These are phyloP conservation scores for Tetraselmis striata DNA, from an alignment of 139 green algal species.

Conservation along the genomic window DNA sequence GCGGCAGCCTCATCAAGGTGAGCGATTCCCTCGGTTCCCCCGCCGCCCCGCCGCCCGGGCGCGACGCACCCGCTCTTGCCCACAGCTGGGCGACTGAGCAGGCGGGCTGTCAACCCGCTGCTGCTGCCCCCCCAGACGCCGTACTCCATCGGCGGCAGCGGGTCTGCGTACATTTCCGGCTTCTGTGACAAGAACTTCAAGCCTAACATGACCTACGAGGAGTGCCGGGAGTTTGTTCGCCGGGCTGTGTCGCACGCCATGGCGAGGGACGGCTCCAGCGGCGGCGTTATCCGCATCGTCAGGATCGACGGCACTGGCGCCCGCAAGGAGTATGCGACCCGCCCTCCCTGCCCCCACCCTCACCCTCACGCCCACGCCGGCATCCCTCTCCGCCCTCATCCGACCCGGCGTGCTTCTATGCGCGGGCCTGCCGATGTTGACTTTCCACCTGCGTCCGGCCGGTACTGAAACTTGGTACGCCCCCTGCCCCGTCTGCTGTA, in stretches of 20 bases:
- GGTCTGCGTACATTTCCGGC: slow-evolving; percentile 82
- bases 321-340: not conserved
- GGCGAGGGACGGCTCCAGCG: slow-evolving; percentile 68
- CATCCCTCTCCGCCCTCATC: no score
- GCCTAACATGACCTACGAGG: slow-evolving; percentile 56
- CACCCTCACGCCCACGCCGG: no score
- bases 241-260: slow-evolving; percentile 74
- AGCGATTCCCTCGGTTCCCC: not conserved
- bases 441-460: not conserved
- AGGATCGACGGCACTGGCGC: slow-evolving; percentile 50
- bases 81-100: no score
- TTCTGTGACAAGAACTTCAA: slow-evolving; percentile 34
- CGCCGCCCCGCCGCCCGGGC: no score
- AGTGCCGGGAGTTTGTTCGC: slow-evolving; percentile 72
- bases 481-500: no score
- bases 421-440: no score
- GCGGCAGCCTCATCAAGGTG: slow-evolving; percentile 68
- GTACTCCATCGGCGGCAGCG: slow-evolving; percentile 59
- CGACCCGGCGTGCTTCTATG: no score
- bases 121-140: not conserved
- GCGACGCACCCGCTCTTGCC: no score
- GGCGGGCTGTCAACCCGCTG: no score
- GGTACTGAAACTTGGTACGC: no score
- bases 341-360: not conserved
- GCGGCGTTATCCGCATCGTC: slow-evolving; percentile 78